phyloP scores from a whole-genome alignment of 2,329 filamentous ascomycete species.

The Diplocarpon rosae region DNA sequence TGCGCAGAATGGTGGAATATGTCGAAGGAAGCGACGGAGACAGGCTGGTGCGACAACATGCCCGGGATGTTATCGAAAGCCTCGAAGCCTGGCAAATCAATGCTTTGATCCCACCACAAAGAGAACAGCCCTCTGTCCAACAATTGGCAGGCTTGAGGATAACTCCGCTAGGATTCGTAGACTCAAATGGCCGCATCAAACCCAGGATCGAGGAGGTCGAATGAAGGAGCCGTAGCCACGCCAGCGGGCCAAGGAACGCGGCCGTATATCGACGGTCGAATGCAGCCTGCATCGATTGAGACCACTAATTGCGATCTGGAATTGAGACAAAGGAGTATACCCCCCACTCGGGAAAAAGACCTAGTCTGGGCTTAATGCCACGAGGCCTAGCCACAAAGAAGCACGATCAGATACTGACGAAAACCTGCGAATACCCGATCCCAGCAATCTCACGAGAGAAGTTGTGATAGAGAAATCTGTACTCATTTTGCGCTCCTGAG shows the following conservation, averaged over 20 bases:
- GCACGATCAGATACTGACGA: background rate
- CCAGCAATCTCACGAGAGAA: background rate
- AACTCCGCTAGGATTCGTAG: constrained; percentile 22
- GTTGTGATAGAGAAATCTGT: background rate
- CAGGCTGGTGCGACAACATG: constrained; percentile 56
- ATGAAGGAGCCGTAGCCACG: constrained; percentile 25
- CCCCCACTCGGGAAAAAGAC: background rate
- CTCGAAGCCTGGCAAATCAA: constrained; percentile 51
- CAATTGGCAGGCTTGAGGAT: constrained; percentile 36
- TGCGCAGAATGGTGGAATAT: constrained; percentile 52
- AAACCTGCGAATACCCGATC: background rate
- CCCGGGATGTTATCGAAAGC: constrained; percentile 54
- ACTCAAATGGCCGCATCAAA: constrained; percentile 14
- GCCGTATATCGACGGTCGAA: background rate
- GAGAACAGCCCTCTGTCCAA: constrained; percentile 19
- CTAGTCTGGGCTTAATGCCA: background rate
- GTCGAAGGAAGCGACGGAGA: constrained; percentile 56
- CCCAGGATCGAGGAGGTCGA: constrained; percentile 52
- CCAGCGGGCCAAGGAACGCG: background rate
- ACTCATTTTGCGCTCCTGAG: no score
- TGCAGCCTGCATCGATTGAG: background rate
- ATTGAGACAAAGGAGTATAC: background rate
- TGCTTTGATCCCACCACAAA: constrained; percentile 21
- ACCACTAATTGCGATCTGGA: background rate
- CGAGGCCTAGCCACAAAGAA: background rate